These are phyloP conservation scores for Corymbia maculata DNA, from an alignment of 345 rosid species.

Conservation along the genomic window DNA sequence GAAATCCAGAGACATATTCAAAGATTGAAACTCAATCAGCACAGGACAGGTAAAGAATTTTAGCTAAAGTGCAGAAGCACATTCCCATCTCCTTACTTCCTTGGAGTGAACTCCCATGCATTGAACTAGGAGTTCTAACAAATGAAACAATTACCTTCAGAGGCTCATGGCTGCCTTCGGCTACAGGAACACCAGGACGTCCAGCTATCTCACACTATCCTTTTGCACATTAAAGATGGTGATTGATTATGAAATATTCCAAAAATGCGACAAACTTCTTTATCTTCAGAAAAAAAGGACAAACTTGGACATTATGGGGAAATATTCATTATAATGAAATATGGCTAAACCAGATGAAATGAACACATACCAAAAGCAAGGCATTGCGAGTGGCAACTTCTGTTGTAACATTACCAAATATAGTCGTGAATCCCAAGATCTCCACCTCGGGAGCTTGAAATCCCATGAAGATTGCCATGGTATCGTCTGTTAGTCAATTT, in stretches of 20 bases:
- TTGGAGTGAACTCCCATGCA: background rate
- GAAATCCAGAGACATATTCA: background rate
- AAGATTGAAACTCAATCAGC: background rate
- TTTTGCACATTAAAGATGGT: slow-evolving; percentile 39
- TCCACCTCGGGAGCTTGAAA: slow-evolving; percentile 73
- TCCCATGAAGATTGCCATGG: slow-evolving; percentile 94
- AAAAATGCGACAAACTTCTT: background rate
- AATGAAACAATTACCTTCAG: slow-evolving; percentile 49
- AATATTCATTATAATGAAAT: background rate
- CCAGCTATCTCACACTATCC: slow-evolving; percentile 99
- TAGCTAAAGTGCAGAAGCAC: background rate
- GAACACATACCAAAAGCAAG: slow-evolving; percentile 58
- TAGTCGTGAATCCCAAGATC: slow-evolving; percentile 75
- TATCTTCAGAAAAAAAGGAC: background rate
- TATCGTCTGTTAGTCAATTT: slow-evolving; percentile 48
- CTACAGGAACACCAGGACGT: slow-evolving; percentile 69
- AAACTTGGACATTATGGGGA: background rate
- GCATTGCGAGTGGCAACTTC: slow-evolving; percentile 81
- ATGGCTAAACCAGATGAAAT: background rate
- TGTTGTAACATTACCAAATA: slow-evolving; percentile 75
- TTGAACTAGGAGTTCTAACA: background rate
- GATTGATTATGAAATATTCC: slow-evolving; percentile 41
- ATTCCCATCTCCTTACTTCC: background rate
- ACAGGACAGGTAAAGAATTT: background rate
- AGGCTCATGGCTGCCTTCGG: slow-evolving; percentile 75